Evolutionary conservation across 2,329 filamentous ascomycete species (phyloP).

Genomic region (Pseudocercospora macadamiae): DNA sequence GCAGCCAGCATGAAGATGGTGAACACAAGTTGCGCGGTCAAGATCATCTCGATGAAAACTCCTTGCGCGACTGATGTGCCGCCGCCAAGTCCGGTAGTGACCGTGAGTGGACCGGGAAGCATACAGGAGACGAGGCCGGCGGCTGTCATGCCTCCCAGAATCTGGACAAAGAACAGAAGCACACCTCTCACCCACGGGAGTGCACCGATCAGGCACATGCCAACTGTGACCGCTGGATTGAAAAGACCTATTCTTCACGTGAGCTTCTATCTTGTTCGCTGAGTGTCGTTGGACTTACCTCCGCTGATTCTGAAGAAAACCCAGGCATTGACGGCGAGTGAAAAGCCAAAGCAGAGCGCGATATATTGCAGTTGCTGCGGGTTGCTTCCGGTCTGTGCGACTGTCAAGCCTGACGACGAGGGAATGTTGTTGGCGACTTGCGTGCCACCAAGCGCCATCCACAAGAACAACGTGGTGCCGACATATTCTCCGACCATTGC

Average conservation of each 20-base stretch:
- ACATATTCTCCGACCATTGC: constrained; percentile 45
- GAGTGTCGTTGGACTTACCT: constrained; percentile 21
- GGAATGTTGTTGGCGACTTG: constrained; percentile 49
- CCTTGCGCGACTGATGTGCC: constrained; percentile 42
- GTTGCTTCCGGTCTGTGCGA: constrained; percentile 36
- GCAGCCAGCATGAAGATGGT: constrained; percentile 41
- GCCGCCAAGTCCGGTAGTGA: constrained; percentile 37
- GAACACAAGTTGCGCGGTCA: constrained; percentile 45
- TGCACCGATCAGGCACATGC: constrained; percentile 37
- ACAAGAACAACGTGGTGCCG: constrained; percentile 51
- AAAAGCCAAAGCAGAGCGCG: constrained; percentile 45
- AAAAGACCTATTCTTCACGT: constrained; percentile 31
- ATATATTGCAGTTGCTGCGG: constrained; percentile 44
- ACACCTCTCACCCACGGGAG: constrained; percentile 39
- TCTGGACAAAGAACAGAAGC: constrained; percentile 41
- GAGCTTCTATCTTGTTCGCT: not conserved
- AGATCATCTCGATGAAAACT: constrained; percentile 43
- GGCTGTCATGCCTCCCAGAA: constrained; percentile 41
- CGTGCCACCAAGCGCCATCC: constrained; percentile 49
- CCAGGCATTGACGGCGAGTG: constrained; percentile 47
- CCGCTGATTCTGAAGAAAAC: constrained; percentile 43
- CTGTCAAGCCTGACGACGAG: constrained; percentile 30
- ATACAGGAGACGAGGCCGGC: constrained; percentile 38
- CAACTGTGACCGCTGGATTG: constrained; percentile 40
- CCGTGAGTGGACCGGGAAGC: constrained; percentile 41